These are phyloP conservation scores for Triticum urartu DNA, from an alignment of 176 grass and related monocot genomes.

Conservation along the genomic window DNA sequence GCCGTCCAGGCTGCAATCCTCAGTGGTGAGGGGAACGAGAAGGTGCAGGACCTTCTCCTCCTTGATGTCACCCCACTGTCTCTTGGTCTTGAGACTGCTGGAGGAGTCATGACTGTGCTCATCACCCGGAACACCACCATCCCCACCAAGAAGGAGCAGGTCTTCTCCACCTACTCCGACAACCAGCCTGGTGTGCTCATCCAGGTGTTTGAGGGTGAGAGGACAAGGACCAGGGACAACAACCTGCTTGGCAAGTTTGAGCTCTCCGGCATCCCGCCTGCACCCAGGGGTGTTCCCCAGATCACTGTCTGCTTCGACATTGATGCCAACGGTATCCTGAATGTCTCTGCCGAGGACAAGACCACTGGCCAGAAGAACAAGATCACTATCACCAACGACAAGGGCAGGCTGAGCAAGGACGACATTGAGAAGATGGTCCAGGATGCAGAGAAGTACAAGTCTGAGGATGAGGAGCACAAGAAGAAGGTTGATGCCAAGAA, in stretches of 20 bases:
- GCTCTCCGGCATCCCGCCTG: slow-evolving; percentile 54
- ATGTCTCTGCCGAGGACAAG: slow-evolving; percentile 56
- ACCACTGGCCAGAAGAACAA: slow-evolving; percentile 59
- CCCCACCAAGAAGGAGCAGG: slow-evolving; percentile 62
- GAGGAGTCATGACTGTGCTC: slow-evolving; percentile 57
- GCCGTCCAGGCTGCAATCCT: slow-evolving; percentile 57
- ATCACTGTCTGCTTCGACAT: slow-evolving; percentile 61
- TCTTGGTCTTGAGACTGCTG: slow-evolving; percentile 59
- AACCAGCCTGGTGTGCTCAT: slow-evolving; percentile 65
- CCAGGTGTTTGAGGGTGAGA: slow-evolving; percentile 58
- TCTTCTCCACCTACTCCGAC: slow-evolving; percentile 58
- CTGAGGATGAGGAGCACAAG: slow-evolving; percentile 56
- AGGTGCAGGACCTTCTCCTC: slow-evolving; percentile 59
- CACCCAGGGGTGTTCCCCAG: slow-evolving; percentile 57
- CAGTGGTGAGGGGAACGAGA: slow-evolving; percentile 55
- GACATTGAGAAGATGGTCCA: slow-evolving; percentile 66
- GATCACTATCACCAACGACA: slow-evolving; percentile 58
- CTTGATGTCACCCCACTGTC: slow-evolving; percentile 54
- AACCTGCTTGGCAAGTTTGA: slow-evolving; percentile 60
- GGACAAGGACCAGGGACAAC: slow-evolving; percentile 57
- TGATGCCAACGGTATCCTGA: slow-evolving; percentile 54
- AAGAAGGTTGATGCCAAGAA: slow-evolving; percentile 53
- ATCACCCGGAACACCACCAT: slow-evolving; percentile 60
- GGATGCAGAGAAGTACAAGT: slow-evolving; percentile 56
- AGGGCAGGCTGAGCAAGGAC: slow-evolving; percentile 58